Evolutionary conservation across 495 filamentous ascomycete genomes (phyloP).

Genomic region (Daldinia concentrica): DNA sequence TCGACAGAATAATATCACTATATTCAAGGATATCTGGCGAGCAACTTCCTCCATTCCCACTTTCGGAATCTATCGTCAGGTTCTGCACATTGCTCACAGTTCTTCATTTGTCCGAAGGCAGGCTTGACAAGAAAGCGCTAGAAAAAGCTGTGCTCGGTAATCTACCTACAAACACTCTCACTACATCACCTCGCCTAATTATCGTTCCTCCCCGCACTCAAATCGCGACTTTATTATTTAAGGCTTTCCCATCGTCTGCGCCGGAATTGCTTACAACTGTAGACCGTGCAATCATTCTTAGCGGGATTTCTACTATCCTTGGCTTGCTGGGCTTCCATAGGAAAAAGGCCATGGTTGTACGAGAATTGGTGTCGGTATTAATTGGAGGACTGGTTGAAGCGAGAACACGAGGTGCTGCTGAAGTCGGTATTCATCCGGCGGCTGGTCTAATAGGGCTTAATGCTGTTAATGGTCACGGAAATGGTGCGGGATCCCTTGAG

Average conservation of each 20-base stretch:
- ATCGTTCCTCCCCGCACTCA: slow-evolving; percentile 68
- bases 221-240: slow-evolving; percentile 74
- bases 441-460: slow-evolving; percentile 77
- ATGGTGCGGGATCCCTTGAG: slow-evolving; percentile 72
- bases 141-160: slow-evolving; percentile 68
- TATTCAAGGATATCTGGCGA: slow-evolving; percentile 86
- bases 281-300: slow-evolving; percentile 79
- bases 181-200: slow-evolving; percentile 55
- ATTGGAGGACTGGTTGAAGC: slow-evolving; percentile 91
- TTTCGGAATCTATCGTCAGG: slow-evolving; percentile 83
- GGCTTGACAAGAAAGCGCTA: slow-evolving; percentile 71
- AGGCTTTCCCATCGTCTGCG: slow-evolving; percentile 72
- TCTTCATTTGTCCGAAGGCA: slow-evolving; percentile 73
- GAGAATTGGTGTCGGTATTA: slow-evolving; percentile 82
- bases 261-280: slow-evolving; percentile 70
- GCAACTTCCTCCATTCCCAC: slow-evolving; percentile 79
- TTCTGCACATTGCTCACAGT: slow-evolving; percentile 77
- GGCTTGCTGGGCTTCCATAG: slow-evolving; percentile 78
- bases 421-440: slow-evolving; percentile 93
- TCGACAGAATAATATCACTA: slow-evolving; percentile 83
- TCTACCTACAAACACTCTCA: slow-evolving; percentile 47
- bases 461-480: slow-evolving; percentile 53
- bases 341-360: slow-evolving; percentile 87
- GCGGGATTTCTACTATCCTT: slow-evolving; percentile 85
- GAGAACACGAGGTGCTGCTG: slow-evolving; percentile 88